Evolutionary conservation across 106 monocot genomes (phyloP).

Genomic region (Dioscorea dumetorum): DNA sequence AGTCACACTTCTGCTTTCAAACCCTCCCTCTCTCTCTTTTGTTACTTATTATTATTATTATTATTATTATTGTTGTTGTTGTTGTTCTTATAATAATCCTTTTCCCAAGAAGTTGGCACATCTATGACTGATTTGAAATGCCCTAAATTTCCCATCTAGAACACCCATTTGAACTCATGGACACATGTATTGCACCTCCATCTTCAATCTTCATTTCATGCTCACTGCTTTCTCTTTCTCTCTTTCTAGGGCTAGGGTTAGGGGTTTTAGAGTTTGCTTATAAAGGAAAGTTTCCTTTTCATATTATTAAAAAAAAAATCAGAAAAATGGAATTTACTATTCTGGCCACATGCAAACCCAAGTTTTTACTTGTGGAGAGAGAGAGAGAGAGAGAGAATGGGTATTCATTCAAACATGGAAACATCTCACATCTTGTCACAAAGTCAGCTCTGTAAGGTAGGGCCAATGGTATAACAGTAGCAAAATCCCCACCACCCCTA

Average conservation of each 20-base stretch:
- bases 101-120: neutral
- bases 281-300: too few relatives aligned
- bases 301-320: too few relatives aligned
- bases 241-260: neutral
- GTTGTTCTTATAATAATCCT: neutral
- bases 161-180: neutral
- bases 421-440: neutral
- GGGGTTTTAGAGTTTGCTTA: too few relatives aligned
- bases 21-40: neutral
- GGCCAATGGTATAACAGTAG: neutral
- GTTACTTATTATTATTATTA: neutral
- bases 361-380: too few relatives aligned
- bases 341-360: too few relatives aligned
- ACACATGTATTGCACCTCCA: neutral
- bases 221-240: neutral
- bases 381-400: too few relatives aligned
- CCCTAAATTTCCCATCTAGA: constrained; percentile 1
- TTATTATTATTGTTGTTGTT: neutral
- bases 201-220: too few relatives aligned
- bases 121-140: constrained; percentile 2
- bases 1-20: too few relatives aligned
- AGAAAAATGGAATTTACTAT: too few relatives aligned
- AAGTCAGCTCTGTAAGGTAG: constrained; percentile 3
- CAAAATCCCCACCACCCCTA: neutral
- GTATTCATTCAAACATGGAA: too few relatives aligned